Base-by-base conservation (phyloP, 106 monocot species). In the Phalaenopsis equestris region DNA sequence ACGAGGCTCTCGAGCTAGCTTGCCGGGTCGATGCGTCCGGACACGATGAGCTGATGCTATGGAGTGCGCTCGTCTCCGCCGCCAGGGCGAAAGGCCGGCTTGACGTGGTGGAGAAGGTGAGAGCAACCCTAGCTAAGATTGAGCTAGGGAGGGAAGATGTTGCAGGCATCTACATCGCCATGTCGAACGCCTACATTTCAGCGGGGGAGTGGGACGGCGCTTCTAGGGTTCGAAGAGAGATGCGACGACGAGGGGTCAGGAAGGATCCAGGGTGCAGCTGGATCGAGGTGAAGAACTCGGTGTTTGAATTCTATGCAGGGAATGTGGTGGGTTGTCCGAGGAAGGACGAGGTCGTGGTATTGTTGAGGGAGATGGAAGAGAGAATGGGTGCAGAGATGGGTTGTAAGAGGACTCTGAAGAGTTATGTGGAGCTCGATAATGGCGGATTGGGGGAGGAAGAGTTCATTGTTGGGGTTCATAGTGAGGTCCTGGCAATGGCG, bases 221-320 rank as follows among this genome's bases (percentile, higher is more conserved):
- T 0, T 79, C 21, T 8, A 81, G 19, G 75, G 75, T 94, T 18
- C 67, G 96, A 46, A 42, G 45, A 2, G 89, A 83, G 82, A 94
- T 94, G 96, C 86, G 41, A 83, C 78, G 80, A 18, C 78, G 86
- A 47, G 94, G 94, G 7, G 90, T 97, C 48, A 76, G 74, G 38
- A 97, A 97, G 84, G 92, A 92, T 41, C 89, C 81, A 3, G 89
- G 87, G 18, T 96, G 93, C 75, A 93, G 93, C 61, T 93, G 93
- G 92, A 82, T 96, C n/a, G 96, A 96, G 81, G 73, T 96, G 39
- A 96, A 87, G 80, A 89, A 84, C 37, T 68, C 56, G 15, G 85
- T 82, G 2, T 84, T 88, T 77, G 88, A 93, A 38, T 96, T 93
- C 82, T 88, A 88, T 75, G 85, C 85, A 0, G 91, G 93, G 8